These are phyloP conservation scores for Lachnellula cervina DNA, from an alignment of 2,329 filamentous ascomycete genomes.

Conservation along the genomic window DNA sequence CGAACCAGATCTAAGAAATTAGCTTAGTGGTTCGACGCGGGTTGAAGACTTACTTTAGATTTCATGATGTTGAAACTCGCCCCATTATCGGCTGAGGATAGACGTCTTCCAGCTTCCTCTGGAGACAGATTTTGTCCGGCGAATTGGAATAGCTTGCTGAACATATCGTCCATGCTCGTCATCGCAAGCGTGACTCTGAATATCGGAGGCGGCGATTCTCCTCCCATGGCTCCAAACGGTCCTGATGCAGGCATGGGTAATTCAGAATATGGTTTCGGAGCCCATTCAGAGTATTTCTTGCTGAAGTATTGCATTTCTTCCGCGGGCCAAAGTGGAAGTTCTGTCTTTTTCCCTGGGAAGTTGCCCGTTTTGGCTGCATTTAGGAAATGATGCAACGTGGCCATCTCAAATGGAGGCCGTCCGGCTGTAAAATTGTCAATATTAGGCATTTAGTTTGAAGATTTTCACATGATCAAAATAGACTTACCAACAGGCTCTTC, in stretches of 20 bases:
- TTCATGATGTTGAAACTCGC: constrained; percentile 18
- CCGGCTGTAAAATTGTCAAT: constrained; percentile 3
- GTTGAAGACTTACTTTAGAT: constrained; percentile 8
- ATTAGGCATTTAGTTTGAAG: neutral
- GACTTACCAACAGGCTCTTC: constrained; percentile 15
- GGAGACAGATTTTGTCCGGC: neutral
- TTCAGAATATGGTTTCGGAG: constrained; percentile 16
- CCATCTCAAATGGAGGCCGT: constrained; percentile 7
- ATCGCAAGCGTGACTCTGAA: constrained; percentile 14
- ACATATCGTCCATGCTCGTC: constrained; percentile 13
- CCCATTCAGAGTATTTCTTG: constrained; percentile 19
- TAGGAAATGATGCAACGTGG: constrained; percentile 14
- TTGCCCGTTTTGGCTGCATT: constrained; percentile 11
- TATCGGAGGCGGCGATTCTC: constrained; percentile 11
- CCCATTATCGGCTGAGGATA: neutral
- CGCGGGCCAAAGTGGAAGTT: constrained; percentile 14
- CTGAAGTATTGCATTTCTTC: constrained; percentile 8
- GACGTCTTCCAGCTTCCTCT: neutral
- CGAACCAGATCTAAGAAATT: constrained; percentile 21
- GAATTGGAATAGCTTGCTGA: neutral
- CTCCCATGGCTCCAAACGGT: constrained; percentile 6
- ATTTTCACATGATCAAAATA: neutral
- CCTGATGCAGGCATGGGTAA: constrained; percentile 9
- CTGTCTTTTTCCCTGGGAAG: constrained; percentile 14
- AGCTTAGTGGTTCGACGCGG: neutral